Percentiles rank a stretch among this genome's conserved stretches.
Conservation (phyloP, 495 filamentous ascomycete genomes). For the Parachaetomium inaequale region DNA sequence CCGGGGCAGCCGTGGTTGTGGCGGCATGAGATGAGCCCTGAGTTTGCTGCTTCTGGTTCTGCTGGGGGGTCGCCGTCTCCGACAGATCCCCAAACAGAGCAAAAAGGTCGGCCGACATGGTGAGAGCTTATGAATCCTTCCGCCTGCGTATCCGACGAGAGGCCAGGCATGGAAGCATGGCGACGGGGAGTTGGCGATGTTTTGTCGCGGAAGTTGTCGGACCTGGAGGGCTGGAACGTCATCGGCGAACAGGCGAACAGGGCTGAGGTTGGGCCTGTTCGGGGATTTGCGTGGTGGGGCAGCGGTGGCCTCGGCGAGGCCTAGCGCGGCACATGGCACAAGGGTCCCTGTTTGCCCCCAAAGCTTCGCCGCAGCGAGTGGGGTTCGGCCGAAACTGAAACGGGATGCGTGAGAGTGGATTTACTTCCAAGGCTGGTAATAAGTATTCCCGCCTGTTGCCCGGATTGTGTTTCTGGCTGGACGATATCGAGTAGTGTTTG, state of each 20-base stretch:
- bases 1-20: background rate
- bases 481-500: background rate
- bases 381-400: too few species aligned
- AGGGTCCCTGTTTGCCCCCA: background rate
- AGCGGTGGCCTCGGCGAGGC: background rate
- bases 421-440: too few species aligned
- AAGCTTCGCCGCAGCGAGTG: too few species aligned
- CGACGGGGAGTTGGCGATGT: background rate
- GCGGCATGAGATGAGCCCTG: background rate
- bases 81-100: slow-evolving; percentile 59
- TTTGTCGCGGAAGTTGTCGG: background rate
- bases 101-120: slow-evolving; percentile 73
- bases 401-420: too few species aligned
- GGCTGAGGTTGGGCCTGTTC: background rate
- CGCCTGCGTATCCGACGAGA: background rate
- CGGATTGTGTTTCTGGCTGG: background rate
- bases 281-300: slow-evolving; percentile 1
- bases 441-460: background rate
- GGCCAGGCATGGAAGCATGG: background rate
- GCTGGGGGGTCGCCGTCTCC: slow-evolving; percentile 22
- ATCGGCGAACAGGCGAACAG: background rate
- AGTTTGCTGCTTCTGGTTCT: slow-evolving; percentile 30
- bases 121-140: background rate
- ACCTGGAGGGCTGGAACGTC: background rate
- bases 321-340: slow-evolving; percentile 2